phyloP scores from a whole-genome alignment of 2,329 filamentous ascomycete genomes.

The Cladosporium sp. region DNA sequence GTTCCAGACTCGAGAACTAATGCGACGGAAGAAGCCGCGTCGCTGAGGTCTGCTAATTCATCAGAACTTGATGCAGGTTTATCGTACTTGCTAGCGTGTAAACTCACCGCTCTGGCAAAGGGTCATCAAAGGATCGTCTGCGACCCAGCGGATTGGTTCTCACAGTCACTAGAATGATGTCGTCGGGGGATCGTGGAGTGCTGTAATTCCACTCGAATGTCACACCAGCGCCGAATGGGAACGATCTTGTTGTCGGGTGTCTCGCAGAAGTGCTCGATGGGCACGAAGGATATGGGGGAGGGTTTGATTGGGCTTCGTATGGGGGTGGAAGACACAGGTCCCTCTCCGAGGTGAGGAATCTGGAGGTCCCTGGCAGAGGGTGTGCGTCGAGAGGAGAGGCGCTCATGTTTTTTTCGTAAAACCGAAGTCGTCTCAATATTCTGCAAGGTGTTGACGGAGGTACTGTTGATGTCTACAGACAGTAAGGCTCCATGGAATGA shows the following conservation, averaged over 20 bases:
- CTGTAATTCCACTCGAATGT: not conserved
- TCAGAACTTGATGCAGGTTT: conserved; percentile 6
- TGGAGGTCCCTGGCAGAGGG: not conserved
- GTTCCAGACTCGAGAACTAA: conserved; percentile 21
- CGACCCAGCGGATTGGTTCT: conserved; percentile 12
- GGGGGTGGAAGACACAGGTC: not conserved
- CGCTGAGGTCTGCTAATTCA: conserved; percentile 17
- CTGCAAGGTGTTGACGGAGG: not conserved
- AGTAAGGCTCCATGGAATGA: too few species aligned
- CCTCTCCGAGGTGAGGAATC: not conserved
- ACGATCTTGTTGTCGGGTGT: not conserved
- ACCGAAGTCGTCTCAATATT: not conserved
- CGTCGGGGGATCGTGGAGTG: conserved; percentile 13
- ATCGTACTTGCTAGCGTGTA: conserved; percentile 12
- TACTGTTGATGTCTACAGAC: too few species aligned
- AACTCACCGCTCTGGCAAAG: conserved; percentile 12
- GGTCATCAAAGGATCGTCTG: conserved; percentile 7
- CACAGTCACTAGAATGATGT: conserved; percentile 28
- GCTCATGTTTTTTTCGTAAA: not conserved
- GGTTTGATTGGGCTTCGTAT: not conserved
- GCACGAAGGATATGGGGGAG: not conserved
- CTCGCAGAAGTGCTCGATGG: not conserved
- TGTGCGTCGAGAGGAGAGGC: conserved; percentile 7
- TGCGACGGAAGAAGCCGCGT: conserved; percentile 25
- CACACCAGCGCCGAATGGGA: conserved; percentile 5